Evolutionary conservation across 179 eudicot species (phyloP).

Genomic region (Spergularia azorica): DNA sequence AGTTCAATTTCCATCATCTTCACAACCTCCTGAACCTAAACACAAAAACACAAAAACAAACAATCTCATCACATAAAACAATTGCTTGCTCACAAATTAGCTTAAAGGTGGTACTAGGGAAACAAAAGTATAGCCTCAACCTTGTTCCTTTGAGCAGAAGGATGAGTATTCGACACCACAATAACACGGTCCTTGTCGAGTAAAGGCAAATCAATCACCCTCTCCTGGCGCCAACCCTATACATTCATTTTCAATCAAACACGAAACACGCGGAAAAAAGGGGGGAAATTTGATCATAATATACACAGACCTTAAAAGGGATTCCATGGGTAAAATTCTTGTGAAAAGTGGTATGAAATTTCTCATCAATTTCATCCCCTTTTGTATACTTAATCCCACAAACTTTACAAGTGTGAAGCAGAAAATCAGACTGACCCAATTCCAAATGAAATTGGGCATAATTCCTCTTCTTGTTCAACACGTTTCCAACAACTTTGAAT

Average conservation of each 20-base stretch:
- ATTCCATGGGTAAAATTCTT: constrained; percentile 74
- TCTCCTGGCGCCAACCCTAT: constrained; percentile 89
- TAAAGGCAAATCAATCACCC: constrained; percentile 37
- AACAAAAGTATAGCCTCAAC: constrained; percentile 34
- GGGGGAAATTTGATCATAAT: too few relatives aligned
- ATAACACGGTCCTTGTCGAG: constrained; percentile 57
- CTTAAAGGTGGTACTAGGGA: neutral
- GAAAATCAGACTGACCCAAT: constrained; percentile 92
- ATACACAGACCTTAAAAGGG: constrained; percentile 59
- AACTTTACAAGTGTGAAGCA: constrained; percentile 59
- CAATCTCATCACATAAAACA: neutral
- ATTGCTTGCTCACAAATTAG: neutral
- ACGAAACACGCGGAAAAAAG: neutral
- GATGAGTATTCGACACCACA: constrained; percentile 60
- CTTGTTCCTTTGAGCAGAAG: constrained; percentile 72
- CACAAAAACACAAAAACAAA: neutral
- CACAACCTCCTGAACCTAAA: constrained; percentile 77
- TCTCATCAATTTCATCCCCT: constrained; percentile 68
- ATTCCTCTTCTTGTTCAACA: too few relatives aligned
- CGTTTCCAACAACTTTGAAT: too few relatives aligned
- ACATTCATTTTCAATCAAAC: neutral
- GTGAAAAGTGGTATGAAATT: constrained; percentile 67
- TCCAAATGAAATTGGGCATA: constrained; percentile 90
- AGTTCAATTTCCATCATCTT: constrained; percentile 91
- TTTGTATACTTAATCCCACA: constrained; percentile 82